These are phyloP conservation scores for Polygonum aviculare DNA, from an alignment of 148 eudicot genomes.

Conservation along the genomic window DNA sequence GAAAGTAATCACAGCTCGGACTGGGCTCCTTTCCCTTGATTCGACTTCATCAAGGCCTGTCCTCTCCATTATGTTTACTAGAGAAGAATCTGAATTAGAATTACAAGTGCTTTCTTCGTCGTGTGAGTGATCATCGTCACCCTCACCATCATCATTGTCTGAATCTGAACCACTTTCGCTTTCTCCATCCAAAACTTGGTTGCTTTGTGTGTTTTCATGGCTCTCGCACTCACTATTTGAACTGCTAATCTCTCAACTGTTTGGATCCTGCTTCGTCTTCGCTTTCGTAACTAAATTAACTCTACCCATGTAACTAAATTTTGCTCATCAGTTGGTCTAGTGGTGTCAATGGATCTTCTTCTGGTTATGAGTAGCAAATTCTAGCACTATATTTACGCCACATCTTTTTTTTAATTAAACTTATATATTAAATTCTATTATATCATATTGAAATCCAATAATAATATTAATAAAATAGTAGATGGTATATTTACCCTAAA, in stretches of 20 bases:
- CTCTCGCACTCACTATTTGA: conserved; percentile 14
- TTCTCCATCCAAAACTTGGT: conserved; percentile 15
- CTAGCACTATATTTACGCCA: conserved; percentile 52
- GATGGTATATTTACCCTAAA: no score
- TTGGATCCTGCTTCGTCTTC: conserved; percentile 16
- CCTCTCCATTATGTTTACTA: neutral
- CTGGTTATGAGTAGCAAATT: conserved; percentile 59
- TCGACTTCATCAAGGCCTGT: neutral
- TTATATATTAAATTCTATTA: no score
- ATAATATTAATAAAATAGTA: no score
- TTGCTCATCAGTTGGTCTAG: conserved; percentile 44
- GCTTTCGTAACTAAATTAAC: conserved; percentile 11
- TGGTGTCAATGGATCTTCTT: conserved; percentile 47
- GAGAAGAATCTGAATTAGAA: conserved; percentile 9
- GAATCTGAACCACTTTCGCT: conserved; percentile 13
- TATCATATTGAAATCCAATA: no score
- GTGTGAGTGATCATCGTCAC: conserved; percentile 16
- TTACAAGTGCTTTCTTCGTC: conserved; percentile 19
- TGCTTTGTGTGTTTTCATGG: conserved; percentile 3
- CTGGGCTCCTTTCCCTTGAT: neutral
- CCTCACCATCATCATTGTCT: neutral
- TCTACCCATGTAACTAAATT: conserved; percentile 59
- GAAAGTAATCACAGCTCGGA: conserved; percentile 29
- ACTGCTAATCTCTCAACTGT: conserved; percentile 14
- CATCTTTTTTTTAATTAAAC: no score